phyloP scores from a whole-genome alignment of 768 basidiomycete genomes.

The Rhodosporidiobolus odoratus region DNA sequence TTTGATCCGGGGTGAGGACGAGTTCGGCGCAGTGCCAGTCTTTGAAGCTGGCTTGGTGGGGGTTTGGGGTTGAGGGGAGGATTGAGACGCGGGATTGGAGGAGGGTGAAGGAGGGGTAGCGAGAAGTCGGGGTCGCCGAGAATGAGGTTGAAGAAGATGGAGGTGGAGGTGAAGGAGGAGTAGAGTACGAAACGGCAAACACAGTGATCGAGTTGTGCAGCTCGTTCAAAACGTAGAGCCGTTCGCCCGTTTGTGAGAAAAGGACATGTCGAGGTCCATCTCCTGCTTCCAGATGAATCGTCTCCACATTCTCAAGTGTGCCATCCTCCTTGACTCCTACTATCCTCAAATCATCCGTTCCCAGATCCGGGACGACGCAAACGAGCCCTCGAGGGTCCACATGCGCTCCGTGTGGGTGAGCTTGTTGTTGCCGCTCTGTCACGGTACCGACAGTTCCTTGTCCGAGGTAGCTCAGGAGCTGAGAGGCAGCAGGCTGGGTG shows the following conservation, averaged over 20 bases:
- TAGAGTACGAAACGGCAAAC: slow-evolving; percentile 12
- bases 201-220: slow-evolving; percentile 29
- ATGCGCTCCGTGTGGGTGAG: slow-evolving; percentile 34
- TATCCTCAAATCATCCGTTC: slow-evolving; percentile 30
- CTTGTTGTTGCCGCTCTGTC: slow-evolving; percentile 12
- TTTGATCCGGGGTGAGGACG: slow-evolving; percentile 11
- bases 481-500: neutral
- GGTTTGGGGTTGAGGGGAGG: slow-evolving; percentile 9
- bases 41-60: slow-evolving; percentile 20
- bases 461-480: neutral
- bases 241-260: neutral
- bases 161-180: neutral
- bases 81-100: slow-evolving; percentile 29
- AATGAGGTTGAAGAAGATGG: neutral
- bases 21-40: slow-evolving; percentile 34
- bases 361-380: slow-evolving; percentile 30
- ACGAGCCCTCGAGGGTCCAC: slow-evolving; percentile 13
- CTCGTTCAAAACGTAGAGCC: slow-evolving; percentile 36
- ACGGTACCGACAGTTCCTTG: slow-evolving; percentile 1
- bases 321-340: neutral
- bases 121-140: neutral
- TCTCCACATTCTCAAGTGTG: neutral
- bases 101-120: slow-evolving; percentile 15
- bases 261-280: slow-evolving; percentile 30
- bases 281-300: neutral